Base-by-base conservation (phyloP, 2,329 filamentous ascomycete species). In the Alternaria sp. region DNA sequence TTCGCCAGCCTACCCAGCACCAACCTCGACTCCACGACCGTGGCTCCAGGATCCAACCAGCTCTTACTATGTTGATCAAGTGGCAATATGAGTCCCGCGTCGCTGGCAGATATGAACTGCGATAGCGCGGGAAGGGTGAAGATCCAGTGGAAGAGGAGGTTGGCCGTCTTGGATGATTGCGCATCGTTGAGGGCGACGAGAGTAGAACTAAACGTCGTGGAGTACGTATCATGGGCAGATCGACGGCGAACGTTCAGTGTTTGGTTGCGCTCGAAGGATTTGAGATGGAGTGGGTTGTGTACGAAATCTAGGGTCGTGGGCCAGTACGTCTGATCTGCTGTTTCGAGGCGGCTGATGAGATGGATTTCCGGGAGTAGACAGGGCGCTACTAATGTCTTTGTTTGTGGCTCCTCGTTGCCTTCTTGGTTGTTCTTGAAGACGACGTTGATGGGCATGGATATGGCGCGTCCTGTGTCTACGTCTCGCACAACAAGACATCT, bases 401-500 rank as follows among this genome's bases (percentile, higher is more conserved):
- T 56, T 6, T 71, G 10, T 1, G 15, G 49, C 1, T 7, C 23
- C 68, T n/a, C 18, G 20, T 53, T 41, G 0, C 20, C 49, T 53
- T 37, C 49, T 12, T 53, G 49, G 4, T 30, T 37, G 66, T 80
- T 68, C 56, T 81, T 87, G 64, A 93, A 84, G 10, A 83, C 86
- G 59, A 97, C 85, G 5, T 86, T 85, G 49, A 97, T 85, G 0
- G 92, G 89, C 3, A 94, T 87, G 8, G 89, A 87, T 53, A 97
- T 88, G 0, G 94, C 92, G 46, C 93, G 89, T 44, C 91, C 89
- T 0, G 93, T 97, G 63, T 96, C 90, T 4, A 96, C 87, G 71
- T 99, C 96, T 65, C 95, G 92, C 18, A 93, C 88, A 1, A 99
- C 88, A 0, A 99, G 87, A 76, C 95, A 98, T 55, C 96, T 88